Base-by-base conservation (phyloP, 108 stramenopile genomes). In the Skeletonema potamos region DNA sequence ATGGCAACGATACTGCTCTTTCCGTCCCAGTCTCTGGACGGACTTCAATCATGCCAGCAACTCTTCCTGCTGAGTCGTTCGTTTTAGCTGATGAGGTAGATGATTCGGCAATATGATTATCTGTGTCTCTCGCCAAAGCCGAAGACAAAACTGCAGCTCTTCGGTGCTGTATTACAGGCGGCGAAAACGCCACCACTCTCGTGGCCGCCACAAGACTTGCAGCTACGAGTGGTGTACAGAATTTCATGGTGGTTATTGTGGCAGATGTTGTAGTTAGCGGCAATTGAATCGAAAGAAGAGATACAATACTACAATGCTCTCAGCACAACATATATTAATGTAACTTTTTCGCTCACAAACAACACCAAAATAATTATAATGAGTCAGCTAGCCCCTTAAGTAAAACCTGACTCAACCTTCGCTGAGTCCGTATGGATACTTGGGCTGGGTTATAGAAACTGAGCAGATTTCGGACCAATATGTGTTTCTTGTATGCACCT, bases 181-280 rank as follows among this genome's bases (percentile, higher is more conserved):
- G 67, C 36, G 67, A 68, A 34, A 68, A 68, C 10, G 67, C 67
- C 24, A 29, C 37, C 29, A 57, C 33, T 26, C 67, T 57, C n/a
- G 30, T 0, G 67, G 58, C 39, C 1, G 58, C 15, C 13, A 46
- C 13, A 10, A 39, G 15, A 2, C 26, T 37, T 10, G 44, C 15
- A 36, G 36, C 54, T 5, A 17, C 36, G 27, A 58, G 22, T 0
- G 39, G 39, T 37, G 15, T 15, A 41, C 15, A 3, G 2, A 41
- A n/a, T 41, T 41, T 41, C 39, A 41, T 41, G 39, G 39, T 41
- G n/a, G n/a, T n/a, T n/a, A n/a, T n/a, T n/a, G n/a, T 41, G 0
- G 4, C 4, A 6, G 30, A 0, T 32, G 6, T 32, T 32, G 30
- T 32, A 32, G 30, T 0, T 32, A 32, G 30, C 6, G 30, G 30